Conservation (phyloP, 2,329 filamentous ascomycete species). For the Alternaria sp. region DNA sequence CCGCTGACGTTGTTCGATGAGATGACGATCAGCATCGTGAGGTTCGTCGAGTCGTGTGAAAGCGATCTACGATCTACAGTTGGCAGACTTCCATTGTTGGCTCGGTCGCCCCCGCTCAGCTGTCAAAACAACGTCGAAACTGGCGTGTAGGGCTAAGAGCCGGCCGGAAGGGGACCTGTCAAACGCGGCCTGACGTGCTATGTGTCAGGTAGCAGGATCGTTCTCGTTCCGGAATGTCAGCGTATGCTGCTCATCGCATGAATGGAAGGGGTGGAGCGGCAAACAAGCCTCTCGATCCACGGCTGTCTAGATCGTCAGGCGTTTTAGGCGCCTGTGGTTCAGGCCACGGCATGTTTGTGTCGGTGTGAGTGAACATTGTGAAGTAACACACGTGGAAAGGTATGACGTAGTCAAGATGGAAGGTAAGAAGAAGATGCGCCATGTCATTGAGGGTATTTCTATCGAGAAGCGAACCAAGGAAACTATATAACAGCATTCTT, state of each 20-base stretch:
- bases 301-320: not conserved
- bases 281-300: not conserved
- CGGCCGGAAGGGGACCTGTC: not conserved
- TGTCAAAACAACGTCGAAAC: not conserved
- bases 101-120: not conserved
- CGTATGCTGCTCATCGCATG: not conserved
- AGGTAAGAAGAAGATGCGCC: not conserved
- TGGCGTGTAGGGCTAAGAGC: not conserved
- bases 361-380: not conserved
- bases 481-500: not conserved
- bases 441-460: conserved; percentile 8
- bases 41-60: not conserved
- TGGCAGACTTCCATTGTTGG: not conserved
- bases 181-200: not conserved
- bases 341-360: not conserved
- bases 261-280: not conserved
- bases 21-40: not conserved
- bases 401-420: not conserved
- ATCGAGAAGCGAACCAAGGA: not conserved
- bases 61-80: not conserved
- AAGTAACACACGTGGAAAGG: not conserved
- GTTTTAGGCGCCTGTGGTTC: not conserved
- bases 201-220: not conserved
- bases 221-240: not conserved
- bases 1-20: not conserved